These are phyloP conservation scores for Sugiyamaella pinicola DNA, from an alignment of 1,139 yeast species.

Conservation along the genomic window DNA sequence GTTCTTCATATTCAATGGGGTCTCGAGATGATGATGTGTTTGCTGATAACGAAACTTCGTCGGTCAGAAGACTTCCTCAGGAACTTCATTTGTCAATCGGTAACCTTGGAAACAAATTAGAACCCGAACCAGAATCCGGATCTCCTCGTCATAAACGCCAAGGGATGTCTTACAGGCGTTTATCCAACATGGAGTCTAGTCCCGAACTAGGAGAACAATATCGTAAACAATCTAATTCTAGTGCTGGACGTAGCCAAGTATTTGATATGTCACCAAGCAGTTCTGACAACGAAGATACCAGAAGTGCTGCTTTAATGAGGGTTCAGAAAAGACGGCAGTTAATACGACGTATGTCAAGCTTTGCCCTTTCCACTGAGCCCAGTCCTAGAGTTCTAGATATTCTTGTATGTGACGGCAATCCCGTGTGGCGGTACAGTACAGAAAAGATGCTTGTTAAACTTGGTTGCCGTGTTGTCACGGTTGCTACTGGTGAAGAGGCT, in stretches of 20 bases:
- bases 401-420: constrained; percentile 83
- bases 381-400: constrained; percentile 54
- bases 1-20: constrained; percentile 17
- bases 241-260: constrained; percentile 28
- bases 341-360: constrained; percentile 22
- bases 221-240: constrained; percentile 34
- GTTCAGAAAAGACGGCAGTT: constrained; percentile 57
- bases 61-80: constrained; percentile 17
- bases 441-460: constrained; percentile 64
- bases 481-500: constrained; percentile 79
- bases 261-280: constrained; percentile 63
- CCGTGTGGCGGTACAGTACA: constrained; percentile 73
- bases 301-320: constrained; percentile 53
- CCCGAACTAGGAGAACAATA: constrained; percentile 38
- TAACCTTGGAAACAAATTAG: constrained; percentile 5
- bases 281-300: constrained; percentile 68
- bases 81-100: constrained; percentile 22
- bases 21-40: constrained; percentile 19
- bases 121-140: constrained; percentile 13
- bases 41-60: constrained; percentile 8
- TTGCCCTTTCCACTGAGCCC: constrained; percentile 32
- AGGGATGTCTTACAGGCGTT: constrained; percentile 27
- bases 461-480: constrained; percentile 82
- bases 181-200: constrained; percentile 35
- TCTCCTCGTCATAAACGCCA: constrained; percentile 20